These are phyloP conservation scores for Conticribra weissflogii DNA, from an alignment of 108 stramenopile species.

Conservation along the genomic window DNA sequence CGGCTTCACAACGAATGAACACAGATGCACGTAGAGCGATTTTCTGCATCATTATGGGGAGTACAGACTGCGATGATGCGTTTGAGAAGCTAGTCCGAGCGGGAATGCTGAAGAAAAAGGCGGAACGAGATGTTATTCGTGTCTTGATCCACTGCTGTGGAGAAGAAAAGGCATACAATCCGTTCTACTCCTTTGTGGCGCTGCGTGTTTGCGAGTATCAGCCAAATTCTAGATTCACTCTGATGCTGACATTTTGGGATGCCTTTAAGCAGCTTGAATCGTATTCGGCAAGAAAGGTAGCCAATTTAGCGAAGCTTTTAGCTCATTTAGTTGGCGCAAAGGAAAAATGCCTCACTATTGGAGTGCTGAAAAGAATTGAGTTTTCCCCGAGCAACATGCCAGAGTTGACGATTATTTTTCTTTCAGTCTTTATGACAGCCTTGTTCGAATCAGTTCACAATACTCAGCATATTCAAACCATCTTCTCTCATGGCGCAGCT, in stretches of 20 bases:
- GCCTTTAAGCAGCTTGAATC: slow-evolving; percentile 89
- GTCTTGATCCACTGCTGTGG: slow-evolving; percentile 95
- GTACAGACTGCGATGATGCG: slow-evolving; percentile 91
- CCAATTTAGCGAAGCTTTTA: slow-evolving; percentile 89
- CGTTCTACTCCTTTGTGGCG: slow-evolving; percentile 92
- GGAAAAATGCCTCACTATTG: slow-evolving; percentile 59
- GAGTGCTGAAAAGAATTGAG: slow-evolving; percentile 81
- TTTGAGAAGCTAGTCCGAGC: slow-evolving; percentile 90
- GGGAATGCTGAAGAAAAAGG: slow-evolving; percentile 82
- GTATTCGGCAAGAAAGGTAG: slow-evolving; percentile 73
- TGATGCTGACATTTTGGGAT: slow-evolving; percentile 96
- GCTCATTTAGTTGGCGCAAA: slow-evolving; percentile 80
- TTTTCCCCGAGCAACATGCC: slow-evolving; percentile 74
- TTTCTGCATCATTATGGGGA: slow-evolving; percentile 94
- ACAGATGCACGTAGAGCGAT: slow-evolving; percentile 90
- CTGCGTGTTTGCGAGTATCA: slow-evolving; percentile 90
- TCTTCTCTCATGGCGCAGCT: slow-evolving; percentile 53
- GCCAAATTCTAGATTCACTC: slow-evolving; percentile 86
- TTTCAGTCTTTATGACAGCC: slow-evolving; percentile 71
- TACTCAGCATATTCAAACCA: slow-evolving; percentile 45
- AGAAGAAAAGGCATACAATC: slow-evolving; percentile 91
- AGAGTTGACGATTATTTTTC: slow-evolving; percentile 73
- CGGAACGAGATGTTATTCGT: slow-evolving; percentile 90
- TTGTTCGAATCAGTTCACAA: slow-evolving; percentile 72
- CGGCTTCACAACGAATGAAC: slow-evolving; percentile 93